Base-by-base conservation (phyloP, 2,329 filamentous ascomycete genomes). In the Botrytis tulipae region DNA sequence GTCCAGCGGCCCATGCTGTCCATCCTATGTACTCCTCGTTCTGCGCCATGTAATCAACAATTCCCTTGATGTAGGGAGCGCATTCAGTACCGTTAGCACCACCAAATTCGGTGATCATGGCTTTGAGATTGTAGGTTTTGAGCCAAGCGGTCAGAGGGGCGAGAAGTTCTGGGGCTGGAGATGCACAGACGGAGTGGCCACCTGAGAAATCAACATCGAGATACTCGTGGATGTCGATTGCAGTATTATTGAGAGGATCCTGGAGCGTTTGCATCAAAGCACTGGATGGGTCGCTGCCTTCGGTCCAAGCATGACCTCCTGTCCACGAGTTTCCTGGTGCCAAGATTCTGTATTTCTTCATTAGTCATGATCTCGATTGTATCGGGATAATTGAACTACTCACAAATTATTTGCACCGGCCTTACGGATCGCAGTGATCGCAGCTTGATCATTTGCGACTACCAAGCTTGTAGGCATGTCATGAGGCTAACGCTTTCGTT, bases 221-320 rank as follows among this genome's bases (percentile, higher is more conserved):
- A 77, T 87, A 86, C 78, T 86, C 83, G 78, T 87, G 85, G 77
- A 86, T 85, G 75, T 87, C 85, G 66, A 87, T 83, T 7, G 84
- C 85, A 29, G 83, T 84, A 78, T 87, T 87, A 70, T 84, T 83
- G 6, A 81, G 73, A 14, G 85, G 84, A 75, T 87, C 86, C n/a
- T 74, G 78, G 70, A 86, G 83, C 72, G 83, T 80, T 72, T 83
- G 80, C 73, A 87, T 78, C 25, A 81, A 80, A 1, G 82, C 80
- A 69, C 82, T 84, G 37, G 81, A 81, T 18, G 77, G 73, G 5
- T 82, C 82, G 42, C 84, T 83, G 60, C 81, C 77, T 16, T 82
- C 82, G 0, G 84, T 83, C 84, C 84, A 87, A 29, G 81, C 76
- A 73, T 87, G 85, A 0, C 85, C 85, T 60, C 86, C 85, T 0